phyloP scores from a whole-genome alignment of 305 asterid genomes.

The Solanum hybrid region DNA sequence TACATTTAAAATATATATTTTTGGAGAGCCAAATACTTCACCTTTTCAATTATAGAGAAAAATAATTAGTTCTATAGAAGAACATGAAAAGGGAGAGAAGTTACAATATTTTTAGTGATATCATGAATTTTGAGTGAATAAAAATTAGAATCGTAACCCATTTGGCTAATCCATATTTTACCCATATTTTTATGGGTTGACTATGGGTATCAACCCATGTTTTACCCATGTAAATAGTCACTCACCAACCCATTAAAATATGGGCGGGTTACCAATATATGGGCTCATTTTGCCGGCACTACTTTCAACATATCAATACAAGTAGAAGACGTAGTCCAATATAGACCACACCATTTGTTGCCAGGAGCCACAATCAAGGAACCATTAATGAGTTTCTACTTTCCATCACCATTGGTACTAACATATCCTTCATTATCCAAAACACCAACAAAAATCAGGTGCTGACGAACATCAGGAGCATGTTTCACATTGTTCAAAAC shows the following conservation, averaged over 20 bases:
- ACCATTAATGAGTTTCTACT: not conserved
- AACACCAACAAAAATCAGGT: not conserved
- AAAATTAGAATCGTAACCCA: not conserved
- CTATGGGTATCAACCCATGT: not conserved
- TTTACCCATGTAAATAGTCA: not conserved
- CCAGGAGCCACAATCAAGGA: not conserved
- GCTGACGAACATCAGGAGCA: not conserved
- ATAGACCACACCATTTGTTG: not conserved
- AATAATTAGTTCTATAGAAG: not conserved
- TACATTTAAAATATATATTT: no score
- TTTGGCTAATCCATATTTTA: not conserved
- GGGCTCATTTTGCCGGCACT: not conserved
- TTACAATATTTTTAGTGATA: no score
- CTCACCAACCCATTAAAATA: not conserved
- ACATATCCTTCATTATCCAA: not conserved
- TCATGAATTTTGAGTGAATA: not conserved
- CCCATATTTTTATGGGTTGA: no score
- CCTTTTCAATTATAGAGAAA: no score
- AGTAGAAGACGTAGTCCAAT: not conserved
- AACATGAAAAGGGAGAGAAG: not conserved
- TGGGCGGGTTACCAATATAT: not conserved
- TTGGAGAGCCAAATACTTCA: no score
- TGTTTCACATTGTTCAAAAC: not conserved
- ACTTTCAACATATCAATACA: not conserved
- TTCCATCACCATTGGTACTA: not conserved